Evolutionary conservation across 2,329 filamentous ascomycete genomes (phyloP), one percentile per base, ranked within the genome.

Genomic region (Rutstroemia sp.): DNA sequence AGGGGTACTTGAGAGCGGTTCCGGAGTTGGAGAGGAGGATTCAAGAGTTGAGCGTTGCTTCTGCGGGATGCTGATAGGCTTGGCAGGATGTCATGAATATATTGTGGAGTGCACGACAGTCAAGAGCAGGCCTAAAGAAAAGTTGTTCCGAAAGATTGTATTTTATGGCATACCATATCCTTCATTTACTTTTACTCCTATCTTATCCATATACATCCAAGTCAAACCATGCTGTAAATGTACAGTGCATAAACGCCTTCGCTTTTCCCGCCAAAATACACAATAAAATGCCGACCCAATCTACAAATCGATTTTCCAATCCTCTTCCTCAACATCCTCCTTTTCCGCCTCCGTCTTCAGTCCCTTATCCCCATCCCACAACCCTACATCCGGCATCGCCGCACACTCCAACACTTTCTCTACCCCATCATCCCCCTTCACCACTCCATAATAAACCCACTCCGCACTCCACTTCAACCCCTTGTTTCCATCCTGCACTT

Each of bases 21-120:
- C 90, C 90, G 0, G 92, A 96, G 67, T 80, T 96, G 62, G 87
- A 96, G 78, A 85, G 86, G 70, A 80, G 94, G 55, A 84, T 97
- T 68, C 83, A 78, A 16, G 92, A 97, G 73, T 73, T 97, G 71
- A 88, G 78, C 55, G 38, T 54, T 14, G 52, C 44, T 8, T n/a
- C 17, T 42, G 14, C 10, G 5, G 39, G 16, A n/a, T 42, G 39
- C 16, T n/a, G n/a, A n/a, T 19, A 3, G 16, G 39, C 9, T 42
- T 42, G 1, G 14, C 17, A 42, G 14, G 14, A 4, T 19, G 17
- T 5, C 5, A 9, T 10, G 39, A 9, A 14, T 19, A 19, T 23
- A 4, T 23, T 4, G 39, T 9, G n/a, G 17, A n/a, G 39, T 10
- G 5, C 39, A 14, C 6, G 9, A 42, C 17, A 14, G 16, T n/a